Base-by-base conservation (phyloP, 805 yeast species). In the Zygosaccharomyces gambellarensis region DNA sequence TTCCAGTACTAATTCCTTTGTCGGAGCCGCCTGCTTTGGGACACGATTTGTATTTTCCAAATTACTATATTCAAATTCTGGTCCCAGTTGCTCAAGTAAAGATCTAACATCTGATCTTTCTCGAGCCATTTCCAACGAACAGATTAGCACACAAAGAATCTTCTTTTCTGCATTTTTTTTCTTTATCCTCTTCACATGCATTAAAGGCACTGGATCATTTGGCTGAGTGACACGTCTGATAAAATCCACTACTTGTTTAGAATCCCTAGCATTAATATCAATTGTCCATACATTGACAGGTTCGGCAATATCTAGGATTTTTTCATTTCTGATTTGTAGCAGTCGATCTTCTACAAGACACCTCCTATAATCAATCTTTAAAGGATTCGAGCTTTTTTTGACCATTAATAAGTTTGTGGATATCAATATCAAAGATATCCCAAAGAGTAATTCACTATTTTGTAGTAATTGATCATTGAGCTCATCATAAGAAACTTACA, bases 1-100 rank as follows among this genome's bases (percentile, higher is more conserved):
- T 38, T 72, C 70, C 1, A 67, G 50, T 21, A 85, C 77, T 12
- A 80, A 65, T n/a, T 83, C 89, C 56, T 83, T 86, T 3, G 88
- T 81, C 4, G 77, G 72, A 0, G 97, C 95, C n/a, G 78, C 76
- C 48, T 73, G 73, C 23, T 59, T 59, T 0, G 97, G 94, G 1
- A 87, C 79, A 3, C 67, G 49, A 2, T 61, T 51, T 23, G 54
- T 36, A 27, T 39, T 43, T 19, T 41, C 55, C 14, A 67, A 34
- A n/a, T 57, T 54, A 5, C 52, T 25, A 43, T 50, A 70, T 2
- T 49, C 39, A 19, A 67, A 48, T 2, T 54, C 47, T 9, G 49
- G 29, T 1, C 52, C 32, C 30, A 29, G 30, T 2, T 47, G 38
- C 2, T 47, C 40, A 19, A 71, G 43, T 2, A 51, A 50, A 1